A percentile compares a stretch with the other conserved stretches of the same genome.
phyloP scores from a whole-genome alignment of 768 basidiomycete genomes.

The Suillus brevipes region DNA sequence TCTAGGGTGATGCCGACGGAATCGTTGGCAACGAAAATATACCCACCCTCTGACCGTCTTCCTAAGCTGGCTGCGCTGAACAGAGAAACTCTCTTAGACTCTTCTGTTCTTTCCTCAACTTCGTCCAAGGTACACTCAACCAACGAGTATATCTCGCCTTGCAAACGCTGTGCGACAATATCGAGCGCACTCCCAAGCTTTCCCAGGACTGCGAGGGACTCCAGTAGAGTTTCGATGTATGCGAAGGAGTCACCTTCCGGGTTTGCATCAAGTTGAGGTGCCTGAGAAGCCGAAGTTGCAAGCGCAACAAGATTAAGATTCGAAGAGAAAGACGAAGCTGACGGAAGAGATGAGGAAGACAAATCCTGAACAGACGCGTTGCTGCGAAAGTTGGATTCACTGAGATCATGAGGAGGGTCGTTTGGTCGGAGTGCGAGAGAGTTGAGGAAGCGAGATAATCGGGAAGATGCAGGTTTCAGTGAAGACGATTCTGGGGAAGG shows the following conservation, averaged over 20 bases:
- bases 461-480: constrained; percentile 43
- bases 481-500: constrained; percentile 38
- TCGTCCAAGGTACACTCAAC: constrained; percentile 89
- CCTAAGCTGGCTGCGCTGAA: constrained; percentile 37
- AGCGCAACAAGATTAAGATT: constrained; percentile 25
- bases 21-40: constrained; percentile 42
- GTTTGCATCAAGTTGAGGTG: constrained; percentile 43
- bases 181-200: constrained; percentile 86
- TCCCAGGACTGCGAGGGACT: constrained; percentile 90
- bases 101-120: constrained; percentile 88
- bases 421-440: constrained; percentile 71
- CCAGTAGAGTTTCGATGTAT: constrained; percentile 90
- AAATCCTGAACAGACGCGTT: constrained; percentile 22
- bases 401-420: constrained; percentile 70
- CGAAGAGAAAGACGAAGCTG: constrained; percentile 19
- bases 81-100: constrained; percentile 55
- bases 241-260: constrained; percentile 92
- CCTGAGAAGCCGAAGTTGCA: constrained; percentile 22
- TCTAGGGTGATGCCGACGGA: constrained; percentile 20
- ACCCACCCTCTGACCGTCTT: constrained; percentile 50
- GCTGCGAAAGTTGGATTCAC: constrained; percentile 38
- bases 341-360: constrained; percentile 21
- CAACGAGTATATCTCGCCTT: constrained; percentile 78
- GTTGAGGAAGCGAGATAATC: constrained; percentile 62
- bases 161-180: constrained; percentile 76